Conservation (phyloP, 2,329 filamentous ascomycete species). For the Botryotinia convoluta region DNA sequence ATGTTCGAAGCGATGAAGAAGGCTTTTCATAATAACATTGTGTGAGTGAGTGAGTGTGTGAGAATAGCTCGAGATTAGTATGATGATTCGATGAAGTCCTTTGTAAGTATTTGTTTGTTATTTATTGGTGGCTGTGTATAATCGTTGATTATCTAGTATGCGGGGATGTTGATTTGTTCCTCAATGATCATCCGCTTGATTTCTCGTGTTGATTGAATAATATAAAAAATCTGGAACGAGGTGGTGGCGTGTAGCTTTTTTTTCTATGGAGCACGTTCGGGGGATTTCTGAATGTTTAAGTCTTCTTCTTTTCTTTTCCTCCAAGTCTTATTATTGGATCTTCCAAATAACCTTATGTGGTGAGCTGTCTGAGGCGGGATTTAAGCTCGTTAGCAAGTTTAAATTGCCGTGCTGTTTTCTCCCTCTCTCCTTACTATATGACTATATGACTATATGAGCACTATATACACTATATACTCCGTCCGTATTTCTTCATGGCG, state of each 20-base stretch:
- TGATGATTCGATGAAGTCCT: neutral
- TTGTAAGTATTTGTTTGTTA: neutral
- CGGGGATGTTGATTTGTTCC: neutral
- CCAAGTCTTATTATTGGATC: neutral
- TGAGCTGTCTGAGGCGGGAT: neutral
- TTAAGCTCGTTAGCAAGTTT: neutral
- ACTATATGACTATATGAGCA: neutral
- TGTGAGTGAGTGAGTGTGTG: neutral
- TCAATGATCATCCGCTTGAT: slow-evolving; percentile 1
- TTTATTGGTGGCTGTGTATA: neutral
- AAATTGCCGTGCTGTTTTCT: neutral
- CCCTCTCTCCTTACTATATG: neutral
- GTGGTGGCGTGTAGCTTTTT: neutral
- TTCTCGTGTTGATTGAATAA: slow-evolving; percentile 7
- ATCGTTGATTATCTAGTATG: neutral
- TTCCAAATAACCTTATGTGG: neutral
- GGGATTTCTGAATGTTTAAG: neutral
- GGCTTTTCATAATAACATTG: neutral
- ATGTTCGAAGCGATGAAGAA: slow-evolving; percentile 1
- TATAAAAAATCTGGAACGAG: neutral
- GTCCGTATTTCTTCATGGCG: neutral
- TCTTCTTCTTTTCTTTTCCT: neutral
- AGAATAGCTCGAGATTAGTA: neutral
- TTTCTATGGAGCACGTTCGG: neutral
- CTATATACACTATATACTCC: neutral